Evolutionary conservation across 306 rosid genomes (phyloP), one percentile per base, ranked within the genome.

Genomic region (Cajanus cajan): DNA sequence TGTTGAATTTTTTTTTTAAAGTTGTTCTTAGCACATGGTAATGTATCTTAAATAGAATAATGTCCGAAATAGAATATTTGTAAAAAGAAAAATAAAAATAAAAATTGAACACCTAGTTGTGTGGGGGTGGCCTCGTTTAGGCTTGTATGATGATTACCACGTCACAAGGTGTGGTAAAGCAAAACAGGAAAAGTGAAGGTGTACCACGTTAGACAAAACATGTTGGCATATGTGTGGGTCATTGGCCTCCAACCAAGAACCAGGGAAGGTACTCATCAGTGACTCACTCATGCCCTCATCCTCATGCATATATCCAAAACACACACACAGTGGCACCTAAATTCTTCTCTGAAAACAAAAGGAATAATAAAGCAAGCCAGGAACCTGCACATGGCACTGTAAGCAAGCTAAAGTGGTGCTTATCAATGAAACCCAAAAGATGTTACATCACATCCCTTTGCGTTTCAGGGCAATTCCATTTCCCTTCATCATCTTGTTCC

Each of bases 371-470:
- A 91, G 90, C 68, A 39, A 66, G 54, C 0, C 65, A 47, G 65
- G 41, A 68, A 71, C 45, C 73, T 73, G 76, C 88, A 86, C 87
- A 83, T 85, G 89, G 16, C 80, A 62, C 13, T 33, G 44, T 62
- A 24, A 52, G 71, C 52, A 64, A 54, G 15, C 22, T 19, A 78
- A 55, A 58, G 71, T 67, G 40, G 48, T 74, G 4, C 21, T 34
- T 52, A 65, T 78, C 19, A 77, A 78, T 43, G 74, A 82, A 80
- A 78, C 71, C 15, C 69, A 59, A 75, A 82, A 79, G 86, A 84
- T 77, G 91, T 90, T 83, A 85, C 86, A 80, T 90, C 91, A 85
- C 88, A 80, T 85, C 84, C 71, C 79, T 83, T 48, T 80, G 86
- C 57, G 39, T 77, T 52, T 79, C 51, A 54, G 39, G 55, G 76